A percentile compares a stretch with the other conserved stretches of the same genome.
phyloP scores from a whole-genome alignment of 2,329 filamentous ascomycete species.

The Periconia digitata region DNA sequence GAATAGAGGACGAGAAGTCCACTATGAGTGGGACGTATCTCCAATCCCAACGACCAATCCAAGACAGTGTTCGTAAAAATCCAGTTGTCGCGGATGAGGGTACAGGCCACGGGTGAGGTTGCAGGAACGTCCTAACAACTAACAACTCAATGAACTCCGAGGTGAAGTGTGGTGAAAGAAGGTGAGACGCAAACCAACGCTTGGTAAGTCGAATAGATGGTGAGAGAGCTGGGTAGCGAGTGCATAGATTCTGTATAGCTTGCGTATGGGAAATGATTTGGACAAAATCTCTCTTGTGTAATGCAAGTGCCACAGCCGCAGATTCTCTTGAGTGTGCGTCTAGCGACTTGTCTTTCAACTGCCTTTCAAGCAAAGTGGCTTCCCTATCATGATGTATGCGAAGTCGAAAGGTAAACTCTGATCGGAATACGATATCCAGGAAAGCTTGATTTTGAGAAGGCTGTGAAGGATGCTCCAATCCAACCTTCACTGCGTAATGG shows the following conservation, averaged over 20 bases:
- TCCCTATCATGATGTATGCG: slow-evolving; percentile 90
- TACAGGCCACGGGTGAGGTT: slow-evolving; percentile 75
- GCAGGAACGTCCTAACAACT: slow-evolving; percentile 74
- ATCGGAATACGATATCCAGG: slow-evolving; percentile 76
- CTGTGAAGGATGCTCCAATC: slow-evolving; percentile 73
- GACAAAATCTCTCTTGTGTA: slow-evolving; percentile 70
- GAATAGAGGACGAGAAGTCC: slow-evolving; percentile 59
- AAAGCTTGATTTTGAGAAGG: slow-evolving; percentile 76
- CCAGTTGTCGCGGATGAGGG: slow-evolving; percentile 78
- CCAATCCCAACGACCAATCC: slow-evolving; percentile 92
- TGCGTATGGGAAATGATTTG: slow-evolving; percentile 79
- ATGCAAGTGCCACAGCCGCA: slow-evolving; percentile 67
- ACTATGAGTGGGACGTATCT: slow-evolving; percentile 77
- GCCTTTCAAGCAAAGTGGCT: slow-evolving; percentile 75
- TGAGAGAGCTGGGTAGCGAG: slow-evolving; percentile 76
- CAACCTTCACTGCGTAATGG: slow-evolving; percentile 68
- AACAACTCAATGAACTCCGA: slow-evolving; percentile 85
- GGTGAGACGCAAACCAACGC: slow-evolving; percentile 84
- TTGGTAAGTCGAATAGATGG: slow-evolving; percentile 83
- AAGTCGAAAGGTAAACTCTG: slow-evolving; percentile 75
- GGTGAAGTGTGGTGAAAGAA: slow-evolving; percentile 73
- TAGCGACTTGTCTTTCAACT: slow-evolving; percentile 71
- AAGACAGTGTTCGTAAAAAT: slow-evolving; percentile 77
- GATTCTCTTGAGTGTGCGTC: slow-evolving; percentile 68
- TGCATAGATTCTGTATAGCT: slow-evolving; percentile 76